These are phyloP conservation scores for Magnusiomyces suaveolens DNA, from an alignment of 1,139 yeast genomes.

Conservation along the genomic window DNA sequence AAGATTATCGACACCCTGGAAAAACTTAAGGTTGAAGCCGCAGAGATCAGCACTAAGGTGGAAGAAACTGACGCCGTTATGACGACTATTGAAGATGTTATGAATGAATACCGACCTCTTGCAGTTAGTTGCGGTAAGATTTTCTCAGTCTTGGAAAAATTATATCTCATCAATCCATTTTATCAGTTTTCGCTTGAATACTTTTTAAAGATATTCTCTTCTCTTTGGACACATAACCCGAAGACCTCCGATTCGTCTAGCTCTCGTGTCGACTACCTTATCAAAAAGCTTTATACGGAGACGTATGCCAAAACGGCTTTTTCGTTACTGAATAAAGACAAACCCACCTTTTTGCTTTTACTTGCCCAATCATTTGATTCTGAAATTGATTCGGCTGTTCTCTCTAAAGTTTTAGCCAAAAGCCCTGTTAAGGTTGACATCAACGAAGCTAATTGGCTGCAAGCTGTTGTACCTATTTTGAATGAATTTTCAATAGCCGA, in stretches of 20 bases:
- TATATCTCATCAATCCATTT: constrained; percentile 40
- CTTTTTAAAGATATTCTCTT: constrained; percentile 37
- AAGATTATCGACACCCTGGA: constrained; percentile 53
- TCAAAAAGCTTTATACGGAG: constrained; percentile 38
- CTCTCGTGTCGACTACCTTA: constrained; percentile 28
- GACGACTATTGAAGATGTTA: constrained; percentile 42
- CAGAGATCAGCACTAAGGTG: constrained; percentile 45
- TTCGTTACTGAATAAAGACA: constrained; percentile 45
- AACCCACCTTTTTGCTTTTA: constrained; percentile 38
- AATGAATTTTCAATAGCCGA: constrained; percentile 12
- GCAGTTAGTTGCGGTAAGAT: constrained; percentile 48
- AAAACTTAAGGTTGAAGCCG: constrained; percentile 53
- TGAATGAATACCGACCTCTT: constrained; percentile 42
- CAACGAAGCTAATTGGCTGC: constrained; percentile 11
- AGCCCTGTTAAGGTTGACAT: constrained; percentile 7
- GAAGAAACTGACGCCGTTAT: constrained; percentile 47
- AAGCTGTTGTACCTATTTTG: constrained; percentile 10
- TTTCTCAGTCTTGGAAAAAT: constrained; percentile 38
- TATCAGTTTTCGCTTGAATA: constrained; percentile 51
- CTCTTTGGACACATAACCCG: constrained; percentile 31
- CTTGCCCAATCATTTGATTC: constrained; percentile 27
- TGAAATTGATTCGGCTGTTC: constrained; percentile 10
- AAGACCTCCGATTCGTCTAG: constrained; percentile 7
- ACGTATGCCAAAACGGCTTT: constrained; percentile 41
- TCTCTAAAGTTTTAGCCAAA: constrained; percentile 12